These are phyloP conservation scores for Colletotrichum caudatum DNA, from an alignment of 2,329 filamentous ascomycete genomes.

Conservation along the genomic window DNA sequence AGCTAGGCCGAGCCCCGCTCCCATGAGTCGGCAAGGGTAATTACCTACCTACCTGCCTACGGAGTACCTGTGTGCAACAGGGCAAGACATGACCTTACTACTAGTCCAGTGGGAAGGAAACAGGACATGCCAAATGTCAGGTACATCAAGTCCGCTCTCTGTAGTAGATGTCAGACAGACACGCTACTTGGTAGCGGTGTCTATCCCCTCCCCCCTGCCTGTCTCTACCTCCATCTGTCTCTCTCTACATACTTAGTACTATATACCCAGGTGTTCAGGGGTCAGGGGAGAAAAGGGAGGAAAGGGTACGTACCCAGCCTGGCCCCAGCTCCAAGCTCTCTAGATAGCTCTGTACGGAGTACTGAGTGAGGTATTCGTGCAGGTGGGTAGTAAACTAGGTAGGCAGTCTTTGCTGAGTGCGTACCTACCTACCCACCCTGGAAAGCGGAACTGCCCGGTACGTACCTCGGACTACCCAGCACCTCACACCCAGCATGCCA, in stretches of 20 bases:
- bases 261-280: not conserved
- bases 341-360: too few relatives aligned
- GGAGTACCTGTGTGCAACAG: not conserved
- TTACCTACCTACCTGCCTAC: too few relatives aligned
- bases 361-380: too few relatives aligned
- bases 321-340: not conserved
- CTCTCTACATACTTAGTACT: not conserved
- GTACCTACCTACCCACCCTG: too few relatives aligned
- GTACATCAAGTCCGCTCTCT: slow-evolving; percentile 16
- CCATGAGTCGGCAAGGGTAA: not conserved
- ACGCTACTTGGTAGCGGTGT: not conserved
- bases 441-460: not conserved
- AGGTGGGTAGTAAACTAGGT: too few relatives aligned
- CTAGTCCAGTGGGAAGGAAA: slow-evolving; percentile 12
- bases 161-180: not conserved
- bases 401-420: too few relatives aligned
- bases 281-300: slow-evolving; percentile 6
- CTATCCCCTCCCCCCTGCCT: not conserved
- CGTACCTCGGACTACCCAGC: not conserved
- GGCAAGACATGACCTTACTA: slow-evolving; percentile 5
- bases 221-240: not conserved
- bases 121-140: not conserved
- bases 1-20: slow-evolving; percentile 1
- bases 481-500: too few relatives aligned
- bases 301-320: not conserved